Base-by-base conservation (phyloP, 306 rosid species). In the Gastrolobium bilobum region DNA sequence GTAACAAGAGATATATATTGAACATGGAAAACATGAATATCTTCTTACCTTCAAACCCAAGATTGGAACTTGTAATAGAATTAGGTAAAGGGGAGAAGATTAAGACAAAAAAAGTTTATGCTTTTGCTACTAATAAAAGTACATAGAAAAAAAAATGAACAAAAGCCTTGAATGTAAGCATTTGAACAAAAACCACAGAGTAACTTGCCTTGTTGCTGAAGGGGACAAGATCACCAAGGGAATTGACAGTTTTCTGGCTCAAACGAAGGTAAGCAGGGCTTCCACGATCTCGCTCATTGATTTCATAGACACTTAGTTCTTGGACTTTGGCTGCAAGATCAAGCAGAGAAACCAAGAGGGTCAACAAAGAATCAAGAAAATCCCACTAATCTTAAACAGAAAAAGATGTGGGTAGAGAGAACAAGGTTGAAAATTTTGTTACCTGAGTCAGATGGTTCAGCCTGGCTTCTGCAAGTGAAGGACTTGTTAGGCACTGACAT, bases 151-250 rank as follows among this genome's bases (percentile, higher is more conserved):
- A 33, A 75, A 47, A 14, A 7, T 6, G 46, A 47, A 31, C 10
- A 59, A 46, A 59, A 8, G 20, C 26, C 2, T n/a, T 15, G 2
- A 75, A 33, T 47, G 5, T 43, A 3, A 44, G 11, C 9, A 53
- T 38, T 29, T 5, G 39, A 53, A 20, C n/a, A 33, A 34, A 3
- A 40, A 73, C 50, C 3, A 30, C 2, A 59, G 7, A 9, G 20
- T 8, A 48, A 77, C 70, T 79, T 65, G 50, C 96, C 90, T 90
- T 92, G 87, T 90, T 92, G 46, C 88, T 90, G 62, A 90, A 83
- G 0, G 96, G 96, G 40, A 92, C 90, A 6, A 92, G 87, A 86
- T 89, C 97, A 20, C 91, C 97, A 3, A 92, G 89, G 9, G 92
- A 79, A 75, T 87, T 88, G 4, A 83, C 86, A 42, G 62, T 46